phyloP scores from a whole-genome alignment of 345 rosid species.

The Nasturtium officinale region DNA sequence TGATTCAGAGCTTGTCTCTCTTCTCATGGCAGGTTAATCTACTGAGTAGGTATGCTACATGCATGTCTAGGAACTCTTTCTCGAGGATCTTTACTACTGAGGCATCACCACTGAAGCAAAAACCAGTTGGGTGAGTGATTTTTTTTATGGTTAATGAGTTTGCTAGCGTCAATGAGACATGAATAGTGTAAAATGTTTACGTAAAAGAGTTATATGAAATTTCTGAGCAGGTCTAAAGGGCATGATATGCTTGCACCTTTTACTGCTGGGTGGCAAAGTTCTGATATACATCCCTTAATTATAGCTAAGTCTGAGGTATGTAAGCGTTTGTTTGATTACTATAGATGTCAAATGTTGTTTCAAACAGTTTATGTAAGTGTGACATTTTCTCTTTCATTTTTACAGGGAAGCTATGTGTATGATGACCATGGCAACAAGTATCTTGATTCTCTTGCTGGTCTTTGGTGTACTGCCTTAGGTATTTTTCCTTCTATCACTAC shows the following conservation, averaged over 20 bases:
- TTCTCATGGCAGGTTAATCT: constrained; percentile 52
- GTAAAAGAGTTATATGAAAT: neutral
- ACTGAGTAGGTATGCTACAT: constrained; percentile 46
- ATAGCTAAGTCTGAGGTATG: constrained; percentile 81
- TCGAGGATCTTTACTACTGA: constrained; percentile 59
- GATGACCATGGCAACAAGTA: constrained; percentile 79
- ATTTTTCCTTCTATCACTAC: constrained; percentile 14
- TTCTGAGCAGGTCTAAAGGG: constrained; percentile 69
- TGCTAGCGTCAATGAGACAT: neutral
- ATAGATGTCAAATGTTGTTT: neutral
- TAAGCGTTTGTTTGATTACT: neutral
- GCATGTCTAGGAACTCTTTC: constrained; percentile 39
- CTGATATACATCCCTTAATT: constrained; percentile 76
- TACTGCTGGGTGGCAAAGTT: constrained; percentile 93
- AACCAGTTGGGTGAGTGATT: constrained; percentile 45
- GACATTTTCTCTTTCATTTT: neutral
- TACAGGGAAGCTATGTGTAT: constrained; percentile 85
- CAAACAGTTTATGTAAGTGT: neutral
- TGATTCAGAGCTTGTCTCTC: neutral
- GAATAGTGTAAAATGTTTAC: neutral
- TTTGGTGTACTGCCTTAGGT: constrained; percentile 98
- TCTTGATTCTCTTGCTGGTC: constrained; percentile 96
- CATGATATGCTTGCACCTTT: constrained; percentile 99
- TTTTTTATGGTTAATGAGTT: neutral
- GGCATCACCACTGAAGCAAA: constrained; percentile 60